Conservation (phyloP, 2,329 filamentous ascomycete species). For the Cytospora chrysosperma region DNA sequence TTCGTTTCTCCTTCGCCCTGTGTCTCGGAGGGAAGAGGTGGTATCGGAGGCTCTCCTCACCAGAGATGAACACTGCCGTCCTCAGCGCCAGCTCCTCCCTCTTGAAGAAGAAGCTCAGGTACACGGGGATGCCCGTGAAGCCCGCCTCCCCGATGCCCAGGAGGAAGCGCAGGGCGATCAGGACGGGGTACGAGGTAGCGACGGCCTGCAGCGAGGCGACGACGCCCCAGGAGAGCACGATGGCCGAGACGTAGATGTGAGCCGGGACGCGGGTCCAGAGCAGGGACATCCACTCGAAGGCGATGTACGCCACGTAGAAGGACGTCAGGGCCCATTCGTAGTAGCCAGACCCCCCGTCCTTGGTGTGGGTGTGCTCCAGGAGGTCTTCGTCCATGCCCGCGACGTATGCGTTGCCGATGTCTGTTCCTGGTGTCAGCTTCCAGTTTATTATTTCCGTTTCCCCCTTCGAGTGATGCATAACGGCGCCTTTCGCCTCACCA, state of each 20-base stretch:
- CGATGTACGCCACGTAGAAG: constrained; percentile 64
- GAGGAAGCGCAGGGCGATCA: constrained; percentile 55
- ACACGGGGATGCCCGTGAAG: constrained; percentile 63
- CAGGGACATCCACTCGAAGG: constrained; percentile 64
- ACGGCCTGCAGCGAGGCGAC: constrained; percentile 71
- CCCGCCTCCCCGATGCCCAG: constrained; percentile 65
- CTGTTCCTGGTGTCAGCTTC: constrained; percentile 34
- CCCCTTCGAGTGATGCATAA: too few species aligned
- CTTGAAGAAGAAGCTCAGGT: constrained; percentile 64
- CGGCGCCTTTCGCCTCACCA: not conserved
- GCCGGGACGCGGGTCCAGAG: constrained; percentile 61
- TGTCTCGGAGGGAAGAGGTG: not conserved
- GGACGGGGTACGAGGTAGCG: constrained; percentile 60
- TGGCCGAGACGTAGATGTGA: constrained; percentile 56
- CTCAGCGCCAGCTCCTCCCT: constrained; percentile 76
- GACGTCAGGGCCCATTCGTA: constrained; percentile 62
- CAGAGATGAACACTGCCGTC: constrained; percentile 83
- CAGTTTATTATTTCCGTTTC: too few species aligned
- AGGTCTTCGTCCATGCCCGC: constrained; percentile 64
- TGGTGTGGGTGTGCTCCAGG: constrained; percentile 23
- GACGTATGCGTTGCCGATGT: constrained; percentile 63
- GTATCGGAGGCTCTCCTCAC: constrained; percentile 32
- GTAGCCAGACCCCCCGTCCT: constrained; percentile 46
- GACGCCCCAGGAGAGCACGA: constrained; percentile 78
- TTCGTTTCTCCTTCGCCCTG: not conserved